Evolutionary conservation across 768 basidiomycete species (phyloP).

Genomic region (Kwoniella mangroviensis): DNA sequence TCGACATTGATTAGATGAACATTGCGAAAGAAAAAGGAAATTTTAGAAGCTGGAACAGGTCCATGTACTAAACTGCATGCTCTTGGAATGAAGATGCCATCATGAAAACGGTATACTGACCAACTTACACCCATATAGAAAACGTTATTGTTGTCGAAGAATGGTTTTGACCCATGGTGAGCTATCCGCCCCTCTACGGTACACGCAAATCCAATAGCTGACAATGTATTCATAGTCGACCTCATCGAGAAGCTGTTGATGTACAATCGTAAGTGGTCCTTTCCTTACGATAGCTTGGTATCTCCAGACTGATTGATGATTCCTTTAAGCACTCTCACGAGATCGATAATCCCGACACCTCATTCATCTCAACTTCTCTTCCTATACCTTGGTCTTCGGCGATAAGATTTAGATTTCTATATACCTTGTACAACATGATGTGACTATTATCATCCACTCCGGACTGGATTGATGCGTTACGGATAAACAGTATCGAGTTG

Average conservation of each 20-base stretch:
- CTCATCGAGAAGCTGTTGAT: constrained; percentile 95
- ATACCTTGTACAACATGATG: constrained; percentile 17
- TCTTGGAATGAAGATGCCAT: background rate
- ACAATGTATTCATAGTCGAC: constrained; percentile 67
- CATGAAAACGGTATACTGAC: background rate
- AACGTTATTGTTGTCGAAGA: constrained; percentile 92
- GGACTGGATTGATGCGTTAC: no score
- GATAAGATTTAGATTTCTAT: background rate
- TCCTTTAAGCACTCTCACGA: constrained; percentile 17
- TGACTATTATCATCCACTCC: constrained; percentile 5
- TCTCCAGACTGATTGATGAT: background rate
- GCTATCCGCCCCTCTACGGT: constrained; percentile 4
- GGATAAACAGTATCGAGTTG: no score
- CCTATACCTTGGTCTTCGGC: background rate
- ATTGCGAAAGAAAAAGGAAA: constrained; percentile 5
- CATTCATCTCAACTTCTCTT: constrained; percentile 2
- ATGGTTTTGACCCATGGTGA: constrained; percentile 88
- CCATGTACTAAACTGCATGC: no score
- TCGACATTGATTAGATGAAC: background rate
- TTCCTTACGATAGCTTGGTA: constrained; percentile 3
- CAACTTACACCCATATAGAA: constrained; percentile 53
- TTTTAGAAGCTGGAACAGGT: no score
- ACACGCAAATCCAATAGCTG: constrained; percentile 9
- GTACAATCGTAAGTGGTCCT: constrained; percentile 79
- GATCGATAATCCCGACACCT: constrained; percentile 20